Base-by-base conservation (phyloP, 1,284 basidiomycete species). In the Ganoderma resinaceum region DNA sequence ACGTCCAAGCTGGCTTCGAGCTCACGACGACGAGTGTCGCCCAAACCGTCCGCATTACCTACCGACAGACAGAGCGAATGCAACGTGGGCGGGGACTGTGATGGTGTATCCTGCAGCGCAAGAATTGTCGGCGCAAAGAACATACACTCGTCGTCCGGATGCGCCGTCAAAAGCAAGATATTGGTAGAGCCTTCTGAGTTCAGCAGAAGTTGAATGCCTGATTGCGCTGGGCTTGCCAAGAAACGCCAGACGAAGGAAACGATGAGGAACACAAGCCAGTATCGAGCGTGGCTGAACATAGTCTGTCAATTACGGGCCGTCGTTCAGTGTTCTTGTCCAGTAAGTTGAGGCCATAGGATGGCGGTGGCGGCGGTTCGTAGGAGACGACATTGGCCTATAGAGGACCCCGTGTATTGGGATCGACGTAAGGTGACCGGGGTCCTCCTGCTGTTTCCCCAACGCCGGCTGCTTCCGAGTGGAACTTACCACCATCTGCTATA, bases 61-160 rank as follows among this genome's bases (percentile, higher is more conserved):
- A 80, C 81, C 12, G 90, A 92, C 61, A 92, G 76, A 70, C 90
- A 91, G 23, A 92, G 73, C 2, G 88, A 89, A 73, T 83, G 87
- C 0, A 90, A 63, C 33, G 84, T 68, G 2, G 65, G 68, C 7
- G 37, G 46, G 8, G 35, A 33, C 5, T 35, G 26, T 12, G 16
- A 5, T 1, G 33, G 40, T 12, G 35, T 11, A 3, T 64, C 53
- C 31, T 71, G 73, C 20, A 93, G 81, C 2, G 89, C 84, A 35
- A 90, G 82, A 14, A 97, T 77, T 0, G 92, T 92, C 0, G 96
- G 95, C 0, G 90, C 91, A 77, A 98, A 98, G 84, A 98, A 98
- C 85, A 97, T 89, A 76, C 90, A 90, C 81, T 97, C 96, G 77
- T 97, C 96, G 77, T 97, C 96, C 2, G 95, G 95, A 75, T 97